A percentile compares a stretch with the other conserved stretches of the same genome.
These are phyloP conservation scores for Marchantia paleacea DNA, from an alignment of 225 moss, liverwort and hornwort genomes.

Conservation along the genomic window DNA sequence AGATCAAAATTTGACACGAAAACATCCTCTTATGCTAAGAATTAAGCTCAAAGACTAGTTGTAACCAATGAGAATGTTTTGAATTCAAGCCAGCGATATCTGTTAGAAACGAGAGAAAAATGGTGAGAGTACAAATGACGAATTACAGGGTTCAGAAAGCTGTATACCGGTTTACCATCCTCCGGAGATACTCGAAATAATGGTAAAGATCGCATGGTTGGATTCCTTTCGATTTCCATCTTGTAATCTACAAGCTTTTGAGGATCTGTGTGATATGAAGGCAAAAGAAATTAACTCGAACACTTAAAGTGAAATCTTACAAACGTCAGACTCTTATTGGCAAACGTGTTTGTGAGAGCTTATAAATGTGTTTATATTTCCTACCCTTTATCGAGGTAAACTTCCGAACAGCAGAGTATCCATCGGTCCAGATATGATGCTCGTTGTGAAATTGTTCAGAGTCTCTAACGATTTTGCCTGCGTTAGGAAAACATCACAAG, in stretches of 20 bases:
- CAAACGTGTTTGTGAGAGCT: no score
- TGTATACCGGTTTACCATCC: slow-evolving; percentile 57
- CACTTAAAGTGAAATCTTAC: background rate
- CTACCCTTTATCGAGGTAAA: slow-evolving; percentile 75
- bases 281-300: background rate
- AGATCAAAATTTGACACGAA: background rate
- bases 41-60: background rate
- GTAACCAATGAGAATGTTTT: background rate
- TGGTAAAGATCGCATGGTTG: slow-evolving; percentile 56
- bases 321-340: background rate
- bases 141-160: background rate
- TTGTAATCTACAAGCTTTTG: slow-evolving; percentile 64
- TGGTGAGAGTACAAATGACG: background rate
- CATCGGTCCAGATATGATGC: slow-evolving; percentile 97
- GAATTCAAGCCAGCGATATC: background rate
- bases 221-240: slow-evolving; percentile 84
- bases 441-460: slow-evolving; percentile 96
- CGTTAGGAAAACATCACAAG: slow-evolving; percentile 6
- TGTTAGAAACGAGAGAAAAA: background rate
- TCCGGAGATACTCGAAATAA: slow-evolving; percentile 80
- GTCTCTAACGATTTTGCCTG: slow-evolving; percentile 78
- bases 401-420: slow-evolving; percentile 72
- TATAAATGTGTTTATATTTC: background rate
- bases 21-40: background rate
- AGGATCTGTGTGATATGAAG: slow-evolving; percentile 42